Conservation (phyloP, 2,329 filamentous ascomycete species). For the Fusarium goolgardi region DNA sequence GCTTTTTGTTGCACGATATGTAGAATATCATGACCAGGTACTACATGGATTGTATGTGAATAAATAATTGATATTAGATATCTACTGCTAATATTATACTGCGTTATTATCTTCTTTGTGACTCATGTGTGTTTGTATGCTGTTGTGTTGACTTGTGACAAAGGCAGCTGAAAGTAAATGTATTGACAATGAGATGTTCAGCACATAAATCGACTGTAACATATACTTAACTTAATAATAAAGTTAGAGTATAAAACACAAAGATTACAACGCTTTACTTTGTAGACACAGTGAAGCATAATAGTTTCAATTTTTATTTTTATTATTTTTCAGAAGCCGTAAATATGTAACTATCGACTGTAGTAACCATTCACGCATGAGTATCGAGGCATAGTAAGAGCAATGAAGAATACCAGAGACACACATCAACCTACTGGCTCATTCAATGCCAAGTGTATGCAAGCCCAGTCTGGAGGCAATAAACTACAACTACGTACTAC, state of each 20-base stretch:
- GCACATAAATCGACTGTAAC: neutral
- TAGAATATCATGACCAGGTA: neutral
- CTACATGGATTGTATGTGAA: neutral
- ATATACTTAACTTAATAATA: accelerated
- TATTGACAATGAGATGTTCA: neutral
- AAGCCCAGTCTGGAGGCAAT: neutral
- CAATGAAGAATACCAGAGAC: neutral
- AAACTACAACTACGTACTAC: neutral
- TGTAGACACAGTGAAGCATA: neutral
- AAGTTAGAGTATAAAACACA: neutral
- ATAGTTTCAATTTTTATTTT: neutral
- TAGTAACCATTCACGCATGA: neutral
- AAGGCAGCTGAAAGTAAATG: neutral
- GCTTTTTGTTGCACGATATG: slow-evolving; percentile 3
- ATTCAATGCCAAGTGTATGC: neutral
- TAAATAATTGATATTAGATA: accelerated
- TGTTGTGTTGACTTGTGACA: neutral
- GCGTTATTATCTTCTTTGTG: neutral
- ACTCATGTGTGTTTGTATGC: neutral
- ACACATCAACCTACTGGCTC: neutral
- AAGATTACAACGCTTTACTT: too few relatives aligned
- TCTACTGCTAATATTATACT: neutral
- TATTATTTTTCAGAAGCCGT: neutral
- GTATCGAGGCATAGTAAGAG: too few relatives aligned
- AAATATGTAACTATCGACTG: neutral